Conservation (phyloP, 2,329 filamentous ascomycete species). For the Neopestalotiopsis sp. region DNA sequence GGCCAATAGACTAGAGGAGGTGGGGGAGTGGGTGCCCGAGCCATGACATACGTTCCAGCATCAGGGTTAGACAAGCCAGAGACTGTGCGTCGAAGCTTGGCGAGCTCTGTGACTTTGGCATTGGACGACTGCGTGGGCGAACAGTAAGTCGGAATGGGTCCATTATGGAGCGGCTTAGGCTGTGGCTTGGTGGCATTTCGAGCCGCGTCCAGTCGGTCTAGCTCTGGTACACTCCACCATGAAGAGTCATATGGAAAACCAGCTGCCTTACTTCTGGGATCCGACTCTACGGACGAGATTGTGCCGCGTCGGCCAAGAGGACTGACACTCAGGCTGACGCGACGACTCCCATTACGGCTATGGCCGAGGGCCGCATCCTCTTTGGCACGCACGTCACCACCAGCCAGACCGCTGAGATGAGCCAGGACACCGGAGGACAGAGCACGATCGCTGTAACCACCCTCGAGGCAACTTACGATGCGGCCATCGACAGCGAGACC, state of each 20-base stretch:
- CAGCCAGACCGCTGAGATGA: conserved; percentile 83
- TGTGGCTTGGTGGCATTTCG: conserved; percentile 55
- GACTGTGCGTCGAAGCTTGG: conserved; percentile 67
- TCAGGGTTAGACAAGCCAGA: conserved; percentile 49
- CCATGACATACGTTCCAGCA: conserved; percentile 41
- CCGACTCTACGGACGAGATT: conserved; percentile 29
- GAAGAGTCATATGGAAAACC: conserved; percentile 63
- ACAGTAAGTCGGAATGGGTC: conserved; percentile 74
- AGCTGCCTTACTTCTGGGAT: conserved; percentile 34
- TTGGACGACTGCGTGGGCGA: conserved; percentile 88
- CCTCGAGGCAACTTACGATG: conserved; percentile 91
- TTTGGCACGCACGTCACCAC: conserved; percentile 48
- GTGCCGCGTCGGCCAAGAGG: conserved; percentile 41
- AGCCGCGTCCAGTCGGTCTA: conserved; percentile 72
- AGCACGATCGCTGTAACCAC: conserved; percentile 93
- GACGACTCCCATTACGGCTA: conserved; percentile 54
- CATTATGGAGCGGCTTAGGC: conserved; percentile 58
- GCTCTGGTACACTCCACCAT: conserved; percentile 72
- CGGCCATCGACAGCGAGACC: conserved; percentile 79
- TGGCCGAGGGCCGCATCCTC: conserved; percentile 37
- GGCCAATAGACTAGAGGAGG: conserved; percentile 86
- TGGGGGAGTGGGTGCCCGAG: conserved; percentile 65
- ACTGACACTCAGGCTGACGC: conserved; percentile 61
- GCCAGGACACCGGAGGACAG: conserved; percentile 87
- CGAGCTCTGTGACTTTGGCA: conserved; percentile 75